phyloP scores from a whole-genome alignment of 2,329 filamentous ascomycete genomes.

The Ophiocordyceps camponoti-floridani region DNA sequence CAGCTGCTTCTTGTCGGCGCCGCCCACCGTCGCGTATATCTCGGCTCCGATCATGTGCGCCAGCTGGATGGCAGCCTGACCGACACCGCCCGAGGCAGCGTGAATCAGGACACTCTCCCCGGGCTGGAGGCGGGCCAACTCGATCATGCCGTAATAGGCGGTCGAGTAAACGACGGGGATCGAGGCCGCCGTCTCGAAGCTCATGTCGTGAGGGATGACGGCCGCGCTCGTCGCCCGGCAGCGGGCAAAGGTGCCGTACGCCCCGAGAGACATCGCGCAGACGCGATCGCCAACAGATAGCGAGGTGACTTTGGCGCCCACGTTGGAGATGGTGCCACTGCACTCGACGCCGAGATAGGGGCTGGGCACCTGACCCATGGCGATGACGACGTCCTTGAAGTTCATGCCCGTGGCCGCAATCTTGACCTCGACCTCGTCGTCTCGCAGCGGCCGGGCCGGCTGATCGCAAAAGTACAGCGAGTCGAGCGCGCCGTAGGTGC shows the following conservation, averaged over 20 bases:
- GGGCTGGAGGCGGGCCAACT: slow-evolving; percentile 17
- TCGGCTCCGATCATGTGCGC: slow-evolving; percentile 19
- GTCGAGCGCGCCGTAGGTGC: slow-evolving; percentile 18
- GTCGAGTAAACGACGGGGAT: slow-evolving; percentile 22
- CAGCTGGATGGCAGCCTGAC: slow-evolving; percentile 20
- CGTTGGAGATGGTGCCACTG: slow-evolving; percentile 19
- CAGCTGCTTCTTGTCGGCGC: slow-evolving; percentile 15
- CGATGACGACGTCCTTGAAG: slow-evolving; percentile 26
- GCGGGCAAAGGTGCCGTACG: slow-evolving; percentile 15
- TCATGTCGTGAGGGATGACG: slow-evolving; percentile 18
- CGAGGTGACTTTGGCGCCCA: slow-evolving; percentile 42
- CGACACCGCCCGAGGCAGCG: slow-evolving; percentile 18
- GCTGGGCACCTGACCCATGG: slow-evolving; percentile 18
- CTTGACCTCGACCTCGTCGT: slow-evolving; percentile 22
- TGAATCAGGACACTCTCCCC: slow-evolving; percentile 23
- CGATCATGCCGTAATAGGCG: slow-evolving; percentile 20
- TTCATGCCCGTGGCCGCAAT: slow-evolving; percentile 26
- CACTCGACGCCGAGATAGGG: slow-evolving; percentile 20
- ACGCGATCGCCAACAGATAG: slow-evolving; percentile 59
- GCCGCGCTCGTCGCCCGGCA: slow-evolving; percentile 15
- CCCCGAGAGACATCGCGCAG: slow-evolving; percentile 26
- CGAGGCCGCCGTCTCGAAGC: slow-evolving; percentile 19
- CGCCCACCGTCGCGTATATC: slow-evolving; percentile 24
- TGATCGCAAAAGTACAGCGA: slow-evolving; percentile 21
- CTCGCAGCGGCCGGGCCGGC: slow-evolving; percentile 9